phyloP scores from a whole-genome alignment of 192 early-diverging fungal species.

The Allomyces arbusculus region DNA sequence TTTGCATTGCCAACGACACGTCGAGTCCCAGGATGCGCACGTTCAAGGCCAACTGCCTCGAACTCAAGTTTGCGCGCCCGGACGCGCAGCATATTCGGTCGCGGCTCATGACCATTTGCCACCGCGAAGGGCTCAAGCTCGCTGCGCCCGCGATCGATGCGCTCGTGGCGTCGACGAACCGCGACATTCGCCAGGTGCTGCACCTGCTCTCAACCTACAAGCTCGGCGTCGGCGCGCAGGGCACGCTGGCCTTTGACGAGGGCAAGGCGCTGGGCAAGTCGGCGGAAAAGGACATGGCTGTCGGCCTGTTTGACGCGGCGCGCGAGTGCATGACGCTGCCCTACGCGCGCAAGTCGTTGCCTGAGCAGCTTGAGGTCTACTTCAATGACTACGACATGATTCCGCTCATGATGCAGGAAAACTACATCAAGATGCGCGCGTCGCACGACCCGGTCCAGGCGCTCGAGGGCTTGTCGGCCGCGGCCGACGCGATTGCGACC shows the following conservation, averaged over 20 bases:
- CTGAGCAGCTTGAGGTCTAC: slow-evolving; percentile 71
- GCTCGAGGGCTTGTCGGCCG: background rate
- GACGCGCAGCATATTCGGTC: slow-evolving; percentile 49
- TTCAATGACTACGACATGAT: slow-evolving; percentile 73
- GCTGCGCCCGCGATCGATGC: slow-evolving; percentile 58
- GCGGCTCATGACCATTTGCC: slow-evolving; percentile 54
- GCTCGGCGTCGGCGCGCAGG: slow-evolving; percentile 20
- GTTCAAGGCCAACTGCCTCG: slow-evolving; percentile 62
- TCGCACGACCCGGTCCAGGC: background rate
- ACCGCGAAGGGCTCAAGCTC: slow-evolving; percentile 53
- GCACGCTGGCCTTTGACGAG: slow-evolving; percentile 53
- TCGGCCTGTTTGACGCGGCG: slow-evolving; percentile 58
- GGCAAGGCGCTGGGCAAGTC: slow-evolving; percentile 27
- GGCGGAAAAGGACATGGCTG: slow-evolving; percentile 36
- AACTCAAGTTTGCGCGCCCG: slow-evolving; percentile 29
- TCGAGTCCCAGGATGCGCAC: slow-evolving; percentile 64
- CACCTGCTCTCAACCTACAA: slow-evolving; percentile 86
- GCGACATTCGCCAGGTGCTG: slow-evolving; percentile 91
- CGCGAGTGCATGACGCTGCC: slow-evolving; percentile 31
- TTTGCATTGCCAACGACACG: slow-evolving; percentile 97
- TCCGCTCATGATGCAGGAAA: slow-evolving; percentile 89
- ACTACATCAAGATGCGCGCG: slow-evolving; percentile 43
- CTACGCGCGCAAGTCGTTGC: slow-evolving; percentile 28
- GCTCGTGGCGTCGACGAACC: slow-evolving; percentile 54
- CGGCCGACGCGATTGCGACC: background rate